Conservation (phyloP, 148 eudicot genomes). For the Gaultheria prostrata region DNA sequence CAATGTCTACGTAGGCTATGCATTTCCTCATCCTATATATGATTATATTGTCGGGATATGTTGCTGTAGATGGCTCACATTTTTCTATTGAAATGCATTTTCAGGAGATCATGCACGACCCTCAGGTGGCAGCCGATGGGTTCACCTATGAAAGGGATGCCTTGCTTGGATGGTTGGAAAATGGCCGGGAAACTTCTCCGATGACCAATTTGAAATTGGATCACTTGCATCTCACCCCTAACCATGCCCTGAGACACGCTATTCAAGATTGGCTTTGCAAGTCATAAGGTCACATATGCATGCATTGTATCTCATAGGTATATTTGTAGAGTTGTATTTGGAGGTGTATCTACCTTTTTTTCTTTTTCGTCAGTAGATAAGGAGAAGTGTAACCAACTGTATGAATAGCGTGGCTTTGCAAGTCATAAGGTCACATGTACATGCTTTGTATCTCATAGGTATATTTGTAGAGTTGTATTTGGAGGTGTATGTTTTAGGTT, state of each 20-base stretch:
- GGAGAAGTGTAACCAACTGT: not conserved
- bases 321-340: conserved; percentile 17
- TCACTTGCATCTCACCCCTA: conserved; percentile 70
- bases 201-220: conserved; percentile 76
- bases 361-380: not conserved
- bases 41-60: not conserved
- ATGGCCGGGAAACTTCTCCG: conserved; percentile 79
- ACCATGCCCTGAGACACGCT: conserved; percentile 58
- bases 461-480: too few relatives aligned
- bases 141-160: conserved; percentile 81
- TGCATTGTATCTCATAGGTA: not conserved
- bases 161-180: conserved; percentile 61
- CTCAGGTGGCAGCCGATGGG: conserved; percentile 90
- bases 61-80: not conserved
- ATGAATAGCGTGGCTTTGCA: too few relatives aligned
- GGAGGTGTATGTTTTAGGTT: conserved; percentile 2
- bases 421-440: too few relatives aligned
- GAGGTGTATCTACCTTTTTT: not conserved
- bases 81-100: conserved; percentile 17
- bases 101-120: conserved; percentile 87
- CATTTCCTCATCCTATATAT: not conserved
- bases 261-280: conserved; percentile 86
- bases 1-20: not conserved
- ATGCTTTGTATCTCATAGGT: too few relatives aligned
- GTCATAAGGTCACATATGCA: conserved; percentile 20